A percentile compares a stretch with the other conserved stretches of the same genome.
Evolutionary conservation across 176 grass and related monocot genomes (phyloP).

Genomic region (Saccharum officinarum): DNA sequence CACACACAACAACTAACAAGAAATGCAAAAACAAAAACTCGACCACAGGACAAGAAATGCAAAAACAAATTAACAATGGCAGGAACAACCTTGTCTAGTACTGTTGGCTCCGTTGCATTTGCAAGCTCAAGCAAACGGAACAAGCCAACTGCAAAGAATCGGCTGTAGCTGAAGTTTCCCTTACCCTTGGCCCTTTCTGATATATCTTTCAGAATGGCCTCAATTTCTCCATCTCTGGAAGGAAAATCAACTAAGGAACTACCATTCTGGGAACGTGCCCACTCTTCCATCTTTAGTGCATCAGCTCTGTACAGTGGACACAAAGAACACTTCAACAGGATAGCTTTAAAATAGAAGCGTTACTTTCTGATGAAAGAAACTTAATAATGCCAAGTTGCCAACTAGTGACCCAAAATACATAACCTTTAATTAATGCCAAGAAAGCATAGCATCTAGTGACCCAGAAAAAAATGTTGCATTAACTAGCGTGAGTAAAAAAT

Average conservation of each 20-base stretch:
- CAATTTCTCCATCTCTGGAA: slow-evolving; percentile 86
- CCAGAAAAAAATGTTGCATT: not conserved
- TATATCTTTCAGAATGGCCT: slow-evolving; percentile 81
- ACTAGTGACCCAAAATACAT: slow-evolving; percentile 9
- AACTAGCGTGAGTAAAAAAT: slow-evolving; percentile 8
- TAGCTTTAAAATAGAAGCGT: slow-evolving; percentile 15
- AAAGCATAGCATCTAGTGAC: slow-evolving; percentile 9
- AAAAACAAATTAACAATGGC: slow-evolving; percentile 25
- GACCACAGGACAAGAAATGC: not conserved
- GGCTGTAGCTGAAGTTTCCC: slow-evolving; percentile 93
- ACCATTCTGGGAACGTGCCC: slow-evolving; percentile 77
- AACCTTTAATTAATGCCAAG: slow-evolving; percentile 18
- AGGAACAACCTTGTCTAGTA: slow-evolving; percentile 86
- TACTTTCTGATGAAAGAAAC: slow-evolving; percentile 2
- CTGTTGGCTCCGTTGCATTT: slow-evolving; percentile 90
- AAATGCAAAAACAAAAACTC: not conserved
- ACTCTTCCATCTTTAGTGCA: slow-evolving; percentile 87
- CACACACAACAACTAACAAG: not conserved
- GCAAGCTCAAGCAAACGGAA: slow-evolving; percentile 95
- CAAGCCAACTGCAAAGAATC: slow-evolving; percentile 93
- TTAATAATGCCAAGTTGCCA: slow-evolving; percentile 27
- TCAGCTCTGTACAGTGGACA: slow-evolving; percentile 48
- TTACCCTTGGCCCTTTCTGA: slow-evolving; percentile 85
- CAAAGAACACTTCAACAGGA: slow-evolving; percentile 26
- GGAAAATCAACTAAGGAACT: slow-evolving; percentile 78